Conservation (phyloP, 2,329 filamentous ascomycete species). For the Anisogramma anomala region DNA sequence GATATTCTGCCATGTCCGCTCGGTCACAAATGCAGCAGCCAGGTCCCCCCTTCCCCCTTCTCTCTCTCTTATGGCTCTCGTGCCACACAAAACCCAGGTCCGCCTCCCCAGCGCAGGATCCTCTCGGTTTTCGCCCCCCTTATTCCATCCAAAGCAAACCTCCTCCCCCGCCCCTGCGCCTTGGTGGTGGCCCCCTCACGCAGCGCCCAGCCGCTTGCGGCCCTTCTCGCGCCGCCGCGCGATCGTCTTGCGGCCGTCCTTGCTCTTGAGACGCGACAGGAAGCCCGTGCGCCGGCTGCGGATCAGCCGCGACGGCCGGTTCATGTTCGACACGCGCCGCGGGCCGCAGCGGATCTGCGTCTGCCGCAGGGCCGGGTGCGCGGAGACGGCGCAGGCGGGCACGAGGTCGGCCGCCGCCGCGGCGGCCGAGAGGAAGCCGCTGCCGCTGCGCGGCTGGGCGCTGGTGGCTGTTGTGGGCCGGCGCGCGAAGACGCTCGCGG, state of each 20-base stretch:
- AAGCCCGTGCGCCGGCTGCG: conserved; percentile 51
- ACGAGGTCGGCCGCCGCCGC: conserved; percentile 32
- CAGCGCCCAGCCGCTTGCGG: conserved; percentile 30
- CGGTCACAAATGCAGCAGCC: too few relatives aligned
- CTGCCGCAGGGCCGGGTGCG: conserved; percentile 39
- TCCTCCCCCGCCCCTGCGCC: background rate
- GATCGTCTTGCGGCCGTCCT: conserved; percentile 41
- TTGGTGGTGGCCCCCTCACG: conserved; percentile 16
- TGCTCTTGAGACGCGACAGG: conserved; percentile 37
- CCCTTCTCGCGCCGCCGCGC: conserved; percentile 42
- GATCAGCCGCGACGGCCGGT: conserved; percentile 39
- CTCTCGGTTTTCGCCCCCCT: too few relatives aligned
- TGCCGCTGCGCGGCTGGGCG: conserved; percentile 14
- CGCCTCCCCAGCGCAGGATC: too few relatives aligned
- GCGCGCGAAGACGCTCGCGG: conserved; percentile 18
- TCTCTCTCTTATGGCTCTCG: too few relatives aligned
- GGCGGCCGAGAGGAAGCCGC: conserved; percentile 14
- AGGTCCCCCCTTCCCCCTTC: too few relatives aligned
- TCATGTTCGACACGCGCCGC: conserved; percentile 40
- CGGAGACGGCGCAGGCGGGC: conserved; percentile 33
- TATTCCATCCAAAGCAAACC: background rate
- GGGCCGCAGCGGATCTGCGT: conserved; percentile 47
- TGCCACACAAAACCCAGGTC: too few relatives aligned
- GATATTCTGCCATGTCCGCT: too few relatives aligned
- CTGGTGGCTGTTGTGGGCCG: conserved; percentile 5